Evolutionary conservation across 2,329 filamentous ascomycete species (phyloP), one percentile per base, ranked within the genome.

Genomic region (Tolypocladium amazonense): DNA sequence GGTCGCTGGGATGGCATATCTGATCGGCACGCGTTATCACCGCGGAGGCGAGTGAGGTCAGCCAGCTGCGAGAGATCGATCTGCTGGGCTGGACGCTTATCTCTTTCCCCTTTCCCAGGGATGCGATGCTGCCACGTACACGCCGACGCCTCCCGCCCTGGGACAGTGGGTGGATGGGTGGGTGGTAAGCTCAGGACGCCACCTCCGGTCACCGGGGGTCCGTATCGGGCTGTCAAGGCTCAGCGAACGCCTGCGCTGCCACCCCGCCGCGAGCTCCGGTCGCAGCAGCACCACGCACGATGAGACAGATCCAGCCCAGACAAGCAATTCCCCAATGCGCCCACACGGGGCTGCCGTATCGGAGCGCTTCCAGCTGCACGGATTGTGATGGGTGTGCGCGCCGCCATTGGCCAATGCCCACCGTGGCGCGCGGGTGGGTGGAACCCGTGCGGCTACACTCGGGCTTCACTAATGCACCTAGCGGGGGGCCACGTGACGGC

Each of bases 381-480:
- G 47, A 27, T n/a, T n/a, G 57, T 20, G 45, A 39, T 20, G 27
- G 25, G 35, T 27, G 30, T 8, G 50, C 11, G 53, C 35, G 12
- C 18, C 8, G 37, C 37, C 54, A 64, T 62, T 64, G 58, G 63
- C 30, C 62, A 64, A 62, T 59, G 59, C 39, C 23, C 11, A 23
- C 25, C 12, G 23, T 14, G 43, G 43, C 5, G 33, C 15, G 45
- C 45, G 4, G 50, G 55, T n/a, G 59, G 56, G 60, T 3, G 35
- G 70, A 71, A 53, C 65, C 66, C 41, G 60, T 41, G 66, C 66
- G 56, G 66, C 64, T 69, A 68, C 63, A 56, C 60, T 64, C 67
- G 67, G 67, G 54, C 56, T 58, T 63, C 47, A 39, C 35, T 60
- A 57, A 56, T 60, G 52, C 37, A 50, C 47, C n/a, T 45, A 39